Evolutionary conservation across 345 rosid species (phyloP).

Genomic region (Hibiscus mutabilis): DNA sequence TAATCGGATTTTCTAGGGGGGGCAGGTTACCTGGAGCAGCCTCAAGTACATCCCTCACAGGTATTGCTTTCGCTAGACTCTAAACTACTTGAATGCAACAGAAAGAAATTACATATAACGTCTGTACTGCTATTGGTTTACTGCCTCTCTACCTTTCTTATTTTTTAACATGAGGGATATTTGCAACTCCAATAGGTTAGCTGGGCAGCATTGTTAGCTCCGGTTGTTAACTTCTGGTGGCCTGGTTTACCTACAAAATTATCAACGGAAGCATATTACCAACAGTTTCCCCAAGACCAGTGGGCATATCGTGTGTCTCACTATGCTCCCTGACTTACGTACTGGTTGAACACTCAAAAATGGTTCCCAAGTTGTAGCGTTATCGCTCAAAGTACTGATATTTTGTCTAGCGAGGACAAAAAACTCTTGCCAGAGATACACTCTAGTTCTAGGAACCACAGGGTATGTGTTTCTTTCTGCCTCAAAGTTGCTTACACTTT

Average conservation of each 20-base stretch:
- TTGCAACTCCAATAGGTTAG: constrained; percentile 29
- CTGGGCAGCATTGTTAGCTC: constrained; percentile 37
- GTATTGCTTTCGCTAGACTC: not conserved
- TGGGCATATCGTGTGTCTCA: not conserved
- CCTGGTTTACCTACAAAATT: constrained; percentile 38
- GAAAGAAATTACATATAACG: not conserved
- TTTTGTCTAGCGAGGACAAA: constrained; percentile 1
- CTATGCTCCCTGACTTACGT: not conserved
- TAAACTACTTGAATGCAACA: not conserved
- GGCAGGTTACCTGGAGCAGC: not conserved
- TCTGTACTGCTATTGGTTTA: too few relatives aligned
- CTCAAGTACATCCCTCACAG: not conserved
- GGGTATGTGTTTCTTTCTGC: not conserved
- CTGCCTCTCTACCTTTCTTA: too few relatives aligned
- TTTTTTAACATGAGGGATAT: not conserved
- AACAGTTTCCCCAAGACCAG: constrained; percentile 18
- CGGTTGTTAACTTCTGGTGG: constrained; percentile 54
- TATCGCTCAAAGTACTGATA: not conserved
- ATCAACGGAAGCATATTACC: constrained; percentile 23
- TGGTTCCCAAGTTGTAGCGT: constrained; percentile 8
- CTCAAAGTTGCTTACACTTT: not conserved
- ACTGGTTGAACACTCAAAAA: not conserved
- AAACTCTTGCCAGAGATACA: not conserved
- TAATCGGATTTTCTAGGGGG: not conserved
- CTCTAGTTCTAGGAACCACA: not conserved